Evolutionary conservation across 23 red algal genomes (phyloP).

Genomic region (Gracilaria domingensis): DNA sequence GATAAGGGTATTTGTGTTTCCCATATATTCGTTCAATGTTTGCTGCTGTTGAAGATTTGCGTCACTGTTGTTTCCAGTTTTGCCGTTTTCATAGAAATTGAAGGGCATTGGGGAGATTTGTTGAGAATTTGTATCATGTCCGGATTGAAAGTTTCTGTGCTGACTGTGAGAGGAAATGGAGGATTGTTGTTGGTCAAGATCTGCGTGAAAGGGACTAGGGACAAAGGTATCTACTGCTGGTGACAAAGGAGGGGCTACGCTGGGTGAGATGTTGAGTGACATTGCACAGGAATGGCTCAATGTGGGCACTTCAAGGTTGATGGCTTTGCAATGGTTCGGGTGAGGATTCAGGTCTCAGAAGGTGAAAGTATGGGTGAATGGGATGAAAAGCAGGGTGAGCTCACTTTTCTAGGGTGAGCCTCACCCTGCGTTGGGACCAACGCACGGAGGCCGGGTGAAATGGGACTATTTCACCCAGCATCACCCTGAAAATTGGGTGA

Average conservation of each 20-base stretch:
- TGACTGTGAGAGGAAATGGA: neutral
- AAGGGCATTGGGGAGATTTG: neutral
- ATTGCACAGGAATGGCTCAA: too few relatives aligned
- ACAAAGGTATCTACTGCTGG: neutral
- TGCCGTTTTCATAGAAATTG: neutral
- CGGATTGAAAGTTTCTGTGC: neutral
- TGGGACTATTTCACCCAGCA: neutral
- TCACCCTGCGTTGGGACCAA: neutral
- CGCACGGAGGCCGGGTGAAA: neutral
- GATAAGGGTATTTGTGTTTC: too few relatives aligned
- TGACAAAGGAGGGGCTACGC: neutral
- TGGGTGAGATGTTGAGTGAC: neutral
- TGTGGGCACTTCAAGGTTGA: too few relatives aligned
- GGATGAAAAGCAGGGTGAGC: neutral
- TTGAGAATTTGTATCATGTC: neutral
- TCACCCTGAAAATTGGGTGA: neutral
- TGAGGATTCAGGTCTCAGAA: neutral
- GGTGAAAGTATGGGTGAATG: neutral
- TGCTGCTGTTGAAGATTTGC: neutral
- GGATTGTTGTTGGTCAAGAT: neutral
- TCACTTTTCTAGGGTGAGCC: neutral
- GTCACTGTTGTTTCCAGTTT: neutral
- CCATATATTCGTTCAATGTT: neutral
- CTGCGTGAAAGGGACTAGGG: neutral
- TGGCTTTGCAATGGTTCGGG: neutral